Evolutionary conservation across 345 rosid species (phyloP).

Genomic region (Erysimum cheiranthoides): DNA sequence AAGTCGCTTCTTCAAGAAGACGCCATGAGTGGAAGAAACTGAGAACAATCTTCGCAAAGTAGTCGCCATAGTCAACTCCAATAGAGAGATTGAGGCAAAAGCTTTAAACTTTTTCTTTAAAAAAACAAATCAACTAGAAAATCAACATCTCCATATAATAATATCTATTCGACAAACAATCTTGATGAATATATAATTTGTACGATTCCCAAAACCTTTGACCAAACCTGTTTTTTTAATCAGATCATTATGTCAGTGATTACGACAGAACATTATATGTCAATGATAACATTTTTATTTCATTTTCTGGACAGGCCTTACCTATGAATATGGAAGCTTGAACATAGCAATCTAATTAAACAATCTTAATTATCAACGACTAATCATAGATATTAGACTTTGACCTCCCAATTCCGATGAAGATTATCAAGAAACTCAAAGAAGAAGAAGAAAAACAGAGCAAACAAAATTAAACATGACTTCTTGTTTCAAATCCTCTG

Average conservation of each 20-base stretch:
- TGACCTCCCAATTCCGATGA: not conserved
- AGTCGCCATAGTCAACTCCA: conserved; percentile 19
- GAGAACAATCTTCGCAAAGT: conserved; percentile 19
- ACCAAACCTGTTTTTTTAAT: conserved; percentile 1
- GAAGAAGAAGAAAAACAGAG: not conserved
- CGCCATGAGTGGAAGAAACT: conserved; percentile 33
- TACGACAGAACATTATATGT: conserved; percentile 9
- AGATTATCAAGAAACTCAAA: conserved; percentile 26
- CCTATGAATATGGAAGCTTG: not conserved
- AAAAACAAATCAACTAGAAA: not conserved
- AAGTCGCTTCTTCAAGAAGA: conserved; percentile 25
- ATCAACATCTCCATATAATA: not conserved
- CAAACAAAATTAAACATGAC: conserved; percentile 11
- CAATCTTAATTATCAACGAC: conserved; percentile 2
- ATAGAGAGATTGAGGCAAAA: not conserved
- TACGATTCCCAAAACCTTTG: conserved; percentile 11
- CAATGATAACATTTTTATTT: conserved; percentile 25
- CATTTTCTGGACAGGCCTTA: conserved; percentile 19
- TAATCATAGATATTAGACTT: not conserved
- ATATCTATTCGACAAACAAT: not conserved
- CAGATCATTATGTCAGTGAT: conserved; percentile 30
- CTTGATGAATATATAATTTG: conserved; percentile 5
- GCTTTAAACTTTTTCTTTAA: conserved; percentile 6
- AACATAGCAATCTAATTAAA: not conserved
- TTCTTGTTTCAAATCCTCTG: conserved; percentile 33